phyloP scores from a whole-genome alignment of 768 basidiomycete genomes.

The Kwoniella mangroviensis region DNA sequence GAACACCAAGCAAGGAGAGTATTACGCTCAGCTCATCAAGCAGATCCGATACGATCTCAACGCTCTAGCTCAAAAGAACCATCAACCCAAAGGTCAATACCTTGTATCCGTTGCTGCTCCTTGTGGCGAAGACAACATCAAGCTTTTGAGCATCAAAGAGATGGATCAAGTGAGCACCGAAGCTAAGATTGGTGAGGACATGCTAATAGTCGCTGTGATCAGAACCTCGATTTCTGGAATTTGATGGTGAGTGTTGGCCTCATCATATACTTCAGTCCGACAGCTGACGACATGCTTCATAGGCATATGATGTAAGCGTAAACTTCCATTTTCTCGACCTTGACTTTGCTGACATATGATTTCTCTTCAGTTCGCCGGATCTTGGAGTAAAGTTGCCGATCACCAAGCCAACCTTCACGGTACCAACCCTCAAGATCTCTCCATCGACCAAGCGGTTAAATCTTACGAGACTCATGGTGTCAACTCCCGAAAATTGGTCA shows the following conservation, averaged over 20 bases:
- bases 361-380: slow-evolving; percentile 67
- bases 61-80: slow-evolving; percentile 69
- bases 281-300: not conserved
- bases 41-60: slow-evolving; percentile 78
- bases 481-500: slow-evolving; percentile 73
- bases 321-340: not conserved
- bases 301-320: slow-evolving; percentile 53
- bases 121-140: slow-evolving; percentile 83
- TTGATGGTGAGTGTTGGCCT: slow-evolving; percentile 69
- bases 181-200: no score
- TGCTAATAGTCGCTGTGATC: not conserved
- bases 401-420: slow-evolving; percentile 83
- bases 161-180: slow-evolving; percentile 70
- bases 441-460: slow-evolving; percentile 70
- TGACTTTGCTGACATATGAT: not conserved
- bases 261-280: not conserved
- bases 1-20: slow-evolving; percentile 73
- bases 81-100: slow-evolving; percentile 62
- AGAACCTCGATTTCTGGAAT: slow-evolving; percentile 91
- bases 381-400: slow-evolving; percentile 67
- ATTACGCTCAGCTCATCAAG: slow-evolving; percentile 79
- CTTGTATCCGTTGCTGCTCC: slow-evolving; percentile 84
- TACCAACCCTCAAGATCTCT: slow-evolving; percentile 63
- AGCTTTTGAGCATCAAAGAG: slow-evolving; percentile 73
- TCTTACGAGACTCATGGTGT: slow-evolving; percentile 77